Base-by-base conservation (phyloP, 192 early-diverging fungal species). In the Piromyces finnis region DNA sequence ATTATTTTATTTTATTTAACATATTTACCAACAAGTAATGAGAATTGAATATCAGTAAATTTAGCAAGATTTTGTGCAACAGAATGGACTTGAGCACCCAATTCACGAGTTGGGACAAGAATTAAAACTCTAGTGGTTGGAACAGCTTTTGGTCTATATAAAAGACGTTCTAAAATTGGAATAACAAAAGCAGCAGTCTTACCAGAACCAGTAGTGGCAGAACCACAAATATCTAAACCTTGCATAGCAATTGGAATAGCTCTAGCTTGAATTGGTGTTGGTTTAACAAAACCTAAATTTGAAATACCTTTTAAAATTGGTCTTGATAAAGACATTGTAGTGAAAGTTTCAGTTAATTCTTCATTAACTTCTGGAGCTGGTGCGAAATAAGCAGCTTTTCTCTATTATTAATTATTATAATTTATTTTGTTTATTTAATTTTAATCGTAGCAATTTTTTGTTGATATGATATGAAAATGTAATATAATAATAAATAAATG, bases 141-240 rank as follows among this genome's bases (percentile, higher is more conserved):
- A 3, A 82, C 84, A 78, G 93, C 88, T 82, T 93, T 92, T 29
- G 96, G 94, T 77, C 95, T 90, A 86, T 93, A 98, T 28, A 97
- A 87, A 22, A 99, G 89, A 84, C 97, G 90, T 85, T 99, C 98
- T 79, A 99, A 86, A 37, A 97, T 91, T 12, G 98, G 98, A 12
- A 99, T 92, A 79, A 98, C 84, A 86, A 99, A 98, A 0, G 98
- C 98, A 14, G 93, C 94, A 1, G 98, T 99, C 84, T 99, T 99
- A 83, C 98, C 98, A 51, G 97, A 98, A 77, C 98, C 98, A 3
- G 98, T 99, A 30, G 96, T 93, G 17, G 98, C 98, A 79, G 95
- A 94, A 85, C 96, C 98, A 85, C 97, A 98, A 79, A 99, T 95
- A 83, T 99, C 98, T 82, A 93, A 94, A 80, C 97, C 98, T 81